phyloP scores from a whole-genome alignment of 179 eudicot species.

The Spinacia oleracea region DNA sequence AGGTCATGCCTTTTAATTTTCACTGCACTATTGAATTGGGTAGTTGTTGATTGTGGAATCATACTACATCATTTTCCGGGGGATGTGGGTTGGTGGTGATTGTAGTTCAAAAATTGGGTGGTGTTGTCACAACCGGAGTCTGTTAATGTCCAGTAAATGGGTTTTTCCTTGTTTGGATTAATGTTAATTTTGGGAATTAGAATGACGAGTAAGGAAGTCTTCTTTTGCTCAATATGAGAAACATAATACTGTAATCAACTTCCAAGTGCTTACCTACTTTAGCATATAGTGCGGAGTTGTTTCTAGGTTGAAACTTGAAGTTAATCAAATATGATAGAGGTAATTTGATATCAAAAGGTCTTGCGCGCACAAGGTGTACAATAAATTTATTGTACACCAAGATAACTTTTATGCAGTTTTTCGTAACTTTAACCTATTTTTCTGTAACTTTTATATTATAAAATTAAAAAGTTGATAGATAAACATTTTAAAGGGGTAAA shows the following conservation, averaged over 20 bases:
- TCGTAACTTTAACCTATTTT: too few species aligned
- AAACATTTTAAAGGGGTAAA: too few species aligned
- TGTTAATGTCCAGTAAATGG: neutral
- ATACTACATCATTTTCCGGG: neutral
- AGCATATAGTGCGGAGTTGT: neutral
- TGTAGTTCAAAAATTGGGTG: neutral
- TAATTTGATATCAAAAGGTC: neutral
- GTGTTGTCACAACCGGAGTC: neutral
- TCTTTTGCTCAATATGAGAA: neutral
- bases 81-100: neutral
- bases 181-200: neutral
- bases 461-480: too few species aligned
- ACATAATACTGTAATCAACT: neutral
- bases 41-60: neutral
- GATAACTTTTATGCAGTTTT: too few species aligned
- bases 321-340: neutral
- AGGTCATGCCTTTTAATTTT: neutral
- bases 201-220: neutral
- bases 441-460: too few species aligned
- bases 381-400: too few species aligned
- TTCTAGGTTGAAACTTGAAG: neutral
- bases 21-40: conserved; percentile 1
- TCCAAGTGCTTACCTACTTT: neutral
- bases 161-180: neutral
- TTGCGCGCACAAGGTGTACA: too few species aligned